A percentile compares a stretch with the other conserved stretches of the same genome.
These are phyloP conservation scores for Vanderwaltozyma verrucispora DNA, from an alignment of 805 yeast genomes.

Conservation along the genomic window DNA sequence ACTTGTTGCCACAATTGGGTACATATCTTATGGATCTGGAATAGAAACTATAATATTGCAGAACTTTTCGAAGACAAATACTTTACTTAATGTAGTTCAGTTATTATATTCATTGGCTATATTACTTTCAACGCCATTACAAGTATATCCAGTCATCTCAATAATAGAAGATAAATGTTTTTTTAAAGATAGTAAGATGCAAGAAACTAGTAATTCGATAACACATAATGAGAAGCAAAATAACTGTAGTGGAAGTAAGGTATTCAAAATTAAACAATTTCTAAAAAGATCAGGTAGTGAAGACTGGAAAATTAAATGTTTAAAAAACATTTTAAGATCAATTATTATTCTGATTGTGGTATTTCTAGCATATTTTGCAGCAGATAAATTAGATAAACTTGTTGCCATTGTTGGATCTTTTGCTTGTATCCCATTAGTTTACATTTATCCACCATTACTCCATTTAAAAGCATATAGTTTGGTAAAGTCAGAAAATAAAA, in stretches of 20 bases:
- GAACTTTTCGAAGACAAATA: slow-evolving; percentile 57
- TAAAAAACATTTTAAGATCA: slow-evolving; percentile 49
- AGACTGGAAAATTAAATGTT: slow-evolving; percentile 45
- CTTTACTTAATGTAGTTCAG: slow-evolving; percentile 55
- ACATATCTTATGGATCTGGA: slow-evolving; percentile 53
- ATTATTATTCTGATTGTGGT: slow-evolving; percentile 44
- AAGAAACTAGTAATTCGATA: background rate
- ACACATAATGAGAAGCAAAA: background rate
- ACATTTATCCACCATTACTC: slow-evolving; percentile 74
- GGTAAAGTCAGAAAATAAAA: slow-evolving; percentile 7
- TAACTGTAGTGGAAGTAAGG: too few relatives aligned
- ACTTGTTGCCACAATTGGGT: slow-evolving; percentile 56
- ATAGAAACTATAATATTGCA: slow-evolving; percentile 60
- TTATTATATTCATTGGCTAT: slow-evolving; percentile 66
- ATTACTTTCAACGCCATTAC: slow-evolving; percentile 67
- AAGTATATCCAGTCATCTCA: slow-evolving; percentile 67
- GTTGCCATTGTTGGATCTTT: slow-evolving; percentile 77
- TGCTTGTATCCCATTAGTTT: slow-evolving; percentile 78
- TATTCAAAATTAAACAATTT: background rate
- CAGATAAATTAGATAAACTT: slow-evolving; percentile 57
- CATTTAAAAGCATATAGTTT: slow-evolving; percentile 46
- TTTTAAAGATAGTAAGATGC: slow-evolving; percentile 19
- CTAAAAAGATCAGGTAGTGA: slow-evolving; percentile 40
- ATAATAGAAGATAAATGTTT: slow-evolving; percentile 57
- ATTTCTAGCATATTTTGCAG: slow-evolving; percentile 53